A percentile compares a stretch with the other conserved stretches of the same genome.
phyloP scores from a whole-genome alignment of 352 stramenopile genomes.

The Peronospora farinosa region DNA sequence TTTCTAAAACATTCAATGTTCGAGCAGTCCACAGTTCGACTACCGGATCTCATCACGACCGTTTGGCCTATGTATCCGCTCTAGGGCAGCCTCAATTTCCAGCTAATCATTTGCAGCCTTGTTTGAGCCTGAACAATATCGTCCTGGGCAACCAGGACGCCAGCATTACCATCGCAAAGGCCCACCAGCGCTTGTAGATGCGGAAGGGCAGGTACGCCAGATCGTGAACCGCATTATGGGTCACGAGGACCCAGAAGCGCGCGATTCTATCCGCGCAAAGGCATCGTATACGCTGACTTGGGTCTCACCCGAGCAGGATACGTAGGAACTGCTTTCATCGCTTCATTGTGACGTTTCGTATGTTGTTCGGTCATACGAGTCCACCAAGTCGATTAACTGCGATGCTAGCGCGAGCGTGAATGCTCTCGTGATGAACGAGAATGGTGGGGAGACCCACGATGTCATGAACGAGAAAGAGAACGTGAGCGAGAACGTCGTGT shows the following conservation, averaged over 20 bases:
- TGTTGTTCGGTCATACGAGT: not conserved
- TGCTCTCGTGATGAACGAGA: not conserved
- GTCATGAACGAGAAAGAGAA: not conserved
- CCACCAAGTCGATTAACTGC: not conserved
- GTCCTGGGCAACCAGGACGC: too few relatives aligned
- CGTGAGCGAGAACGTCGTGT: not conserved
- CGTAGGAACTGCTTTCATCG: not conserved
- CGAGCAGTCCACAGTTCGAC: not conserved
- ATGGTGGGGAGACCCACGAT: not conserved
- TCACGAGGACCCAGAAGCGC: not conserved
- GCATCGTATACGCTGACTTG: not conserved
- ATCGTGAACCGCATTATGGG: not conserved
- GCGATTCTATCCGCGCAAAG: not conserved
- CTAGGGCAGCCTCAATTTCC: not conserved
- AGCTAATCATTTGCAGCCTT: too few relatives aligned
- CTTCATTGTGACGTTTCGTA: not conserved
- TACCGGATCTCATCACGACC: not conserved
- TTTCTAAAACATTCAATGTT: not conserved
- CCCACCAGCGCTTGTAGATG: too few relatives aligned
- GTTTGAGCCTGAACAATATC: not conserved
- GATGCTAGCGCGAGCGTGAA: not conserved
- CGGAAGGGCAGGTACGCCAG: too few relatives aligned
- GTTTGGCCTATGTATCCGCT: not conserved
- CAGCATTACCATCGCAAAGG: too few relatives aligned
- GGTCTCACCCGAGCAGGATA: not conserved